Conservation (phyloP, 352 stramenopile genomes). For the Phytophthora aleatoria region DNA sequence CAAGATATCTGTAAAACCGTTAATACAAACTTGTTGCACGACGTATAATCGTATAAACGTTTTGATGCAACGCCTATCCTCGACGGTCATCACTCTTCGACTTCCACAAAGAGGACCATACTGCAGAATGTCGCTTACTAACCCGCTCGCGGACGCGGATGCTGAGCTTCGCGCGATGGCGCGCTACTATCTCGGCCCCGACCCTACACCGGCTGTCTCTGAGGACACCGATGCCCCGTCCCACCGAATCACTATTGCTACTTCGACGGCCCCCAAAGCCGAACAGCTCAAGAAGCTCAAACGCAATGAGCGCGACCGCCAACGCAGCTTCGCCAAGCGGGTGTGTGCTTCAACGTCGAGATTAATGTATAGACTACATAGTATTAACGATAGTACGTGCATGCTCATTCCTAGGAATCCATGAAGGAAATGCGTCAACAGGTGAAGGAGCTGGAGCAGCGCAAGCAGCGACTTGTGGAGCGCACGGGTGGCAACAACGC, state of each 20-base stretch:
- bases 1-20: no score
- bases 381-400: slow-evolving; percentile 1
- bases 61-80: not conserved
- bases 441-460: slow-evolving; percentile 48
- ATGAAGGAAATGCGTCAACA: slow-evolving; percentile 55
- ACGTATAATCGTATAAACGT: no score
- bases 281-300: slow-evolving; percentile 42
- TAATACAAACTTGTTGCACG: no score
- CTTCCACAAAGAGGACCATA: slow-evolving; percentile 8
- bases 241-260: slow-evolving; percentile 1
- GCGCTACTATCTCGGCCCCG: slow-evolving; percentile 24
- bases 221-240: slow-evolving; percentile 18
- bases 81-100: slow-evolving; percentile 30
- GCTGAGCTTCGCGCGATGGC: slow-evolving; percentile 26
- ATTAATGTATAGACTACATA: not conserved
- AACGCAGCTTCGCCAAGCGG: slow-evolving; percentile 58
- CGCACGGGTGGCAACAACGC: slow-evolving; percentile 13
- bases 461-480: slow-evolving; percentile 48
- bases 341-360: slow-evolving; percentile 27
- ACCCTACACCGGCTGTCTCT: slow-evolving; percentile 5
- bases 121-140: slow-evolving; percentile 5
- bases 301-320: slow-evolving; percentile 67
- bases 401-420: slow-evolving; percentile 35
- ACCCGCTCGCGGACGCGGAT: slow-evolving; percentile 10
- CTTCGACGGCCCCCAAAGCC: slow-evolving; percentile 3